These are phyloP conservation scores for Glebionis coronaria DNA, from an alignment of 129 eudicot genomes.

Conservation along the genomic window DNA sequence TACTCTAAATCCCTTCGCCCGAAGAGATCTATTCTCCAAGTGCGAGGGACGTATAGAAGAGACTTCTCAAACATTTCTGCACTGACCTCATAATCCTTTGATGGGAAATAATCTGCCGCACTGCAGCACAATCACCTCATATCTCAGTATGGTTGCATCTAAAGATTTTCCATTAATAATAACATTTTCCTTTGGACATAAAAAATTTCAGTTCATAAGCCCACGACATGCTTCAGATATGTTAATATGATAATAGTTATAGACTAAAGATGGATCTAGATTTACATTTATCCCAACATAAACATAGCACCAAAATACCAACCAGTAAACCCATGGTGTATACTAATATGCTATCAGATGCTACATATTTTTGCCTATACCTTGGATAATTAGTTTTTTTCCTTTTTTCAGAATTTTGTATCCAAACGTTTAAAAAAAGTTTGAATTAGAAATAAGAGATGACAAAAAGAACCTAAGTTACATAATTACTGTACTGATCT, in stretches of 20 bases:
- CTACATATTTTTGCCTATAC: too few relatives aligned
- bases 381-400: too few relatives aligned
- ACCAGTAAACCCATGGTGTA: too few relatives aligned
- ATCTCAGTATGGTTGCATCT: neutral
- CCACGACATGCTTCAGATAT: conserved; percentile 13
- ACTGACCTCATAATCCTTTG: conserved; percentile 76
- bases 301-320: too few relatives aligned
- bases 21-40: conserved; percentile 66
- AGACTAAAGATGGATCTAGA: neutral
- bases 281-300: conserved; percentile 1
- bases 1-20: conserved; percentile 93
- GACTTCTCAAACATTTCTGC: conserved; percentile 91
- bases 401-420: too few relatives aligned
- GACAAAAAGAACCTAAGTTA: too few relatives aligned
- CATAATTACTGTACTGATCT: too few relatives aligned
- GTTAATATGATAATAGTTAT: neutral
- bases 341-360: too few relatives aligned
- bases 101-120: conserved; percentile 82
- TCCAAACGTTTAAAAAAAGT: too few relatives aligned
- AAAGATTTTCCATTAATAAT: neutral
- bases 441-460: too few relatives aligned
- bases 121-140: conserved; percentile 38
- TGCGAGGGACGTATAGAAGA: conserved; percentile 79
- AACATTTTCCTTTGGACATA: conserved; percentile 3
- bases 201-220: neutral